Base-by-base conservation (phyloP, 78 protist genomes). In the Emiliania huxleyi region DNA sequence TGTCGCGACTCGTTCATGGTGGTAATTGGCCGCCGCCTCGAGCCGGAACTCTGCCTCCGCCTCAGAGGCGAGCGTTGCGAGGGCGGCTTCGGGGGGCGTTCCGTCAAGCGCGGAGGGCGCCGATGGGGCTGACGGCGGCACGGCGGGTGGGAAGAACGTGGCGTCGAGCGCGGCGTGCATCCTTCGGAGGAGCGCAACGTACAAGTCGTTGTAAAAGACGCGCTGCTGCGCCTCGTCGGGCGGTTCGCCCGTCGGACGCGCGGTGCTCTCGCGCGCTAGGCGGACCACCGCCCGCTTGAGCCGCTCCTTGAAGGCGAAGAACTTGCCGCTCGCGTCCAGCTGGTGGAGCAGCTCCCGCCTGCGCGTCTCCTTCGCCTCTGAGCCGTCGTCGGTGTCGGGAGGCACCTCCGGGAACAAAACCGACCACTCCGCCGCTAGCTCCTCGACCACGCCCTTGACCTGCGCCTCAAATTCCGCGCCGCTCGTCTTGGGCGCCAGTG, bases 251-350 rank as follows among this genome's bases (percentile, higher is more conserved):
- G 79, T 46, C 69, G 25, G 83, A 55, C 25, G 35, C 42, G 18
- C 29, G 62, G 81, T 73, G 37, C 37, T 79, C 89, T 95, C 96
- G 29, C 35, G 8, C 21, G 93, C 95, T 42, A 95, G 0, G 49
- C 81, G 75, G 25, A 88, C 48, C 29, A 94, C 79, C 35, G 88
- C 0, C 33, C 25, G 38, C 90, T 89, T 90, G 46, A 95, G 95
- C 71, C 35, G 3, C 90, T 93, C 94, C 92, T 91, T 81, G 92
- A 73, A 37, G 37, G 26, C 88, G 40, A 12, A 81, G 93, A 73
- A 94, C 26, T 23, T 4, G 42, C 95, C 96, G 21, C 45, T 12
- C 25, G 40, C 35, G 69, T 90, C 52, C 75, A 95, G 94, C 45
- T 52, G 26, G 90, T 88, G 42, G 33, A 91, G 25, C 42, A 37